Evolutionary conservation across 2,329 filamentous ascomycete species (phyloP).

Genomic region (Trichoderma brevicompactum): DNA sequence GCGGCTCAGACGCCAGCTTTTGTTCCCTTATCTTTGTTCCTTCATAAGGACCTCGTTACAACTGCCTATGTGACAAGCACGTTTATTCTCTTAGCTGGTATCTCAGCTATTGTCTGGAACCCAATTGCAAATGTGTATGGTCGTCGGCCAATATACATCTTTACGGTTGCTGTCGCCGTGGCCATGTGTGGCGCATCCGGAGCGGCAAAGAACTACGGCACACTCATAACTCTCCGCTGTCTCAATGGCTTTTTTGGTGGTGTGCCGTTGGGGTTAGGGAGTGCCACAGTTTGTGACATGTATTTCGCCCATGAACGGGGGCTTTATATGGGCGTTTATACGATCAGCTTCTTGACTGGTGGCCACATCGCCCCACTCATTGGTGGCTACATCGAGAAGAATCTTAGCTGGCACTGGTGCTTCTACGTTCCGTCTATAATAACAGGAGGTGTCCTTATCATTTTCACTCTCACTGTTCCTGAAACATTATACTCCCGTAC

Average conservation of each 20-base stretch:
- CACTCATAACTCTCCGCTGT: conserved; percentile 16
- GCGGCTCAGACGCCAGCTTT: conserved; percentile 14
- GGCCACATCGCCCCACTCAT: conserved; percentile 21
- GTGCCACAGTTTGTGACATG: conserved; percentile 23
- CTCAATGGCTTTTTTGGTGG: conserved; percentile 20
- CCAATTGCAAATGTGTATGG: conserved; percentile 23
- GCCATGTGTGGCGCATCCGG: conserved; percentile 20
- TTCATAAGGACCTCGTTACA: conserved; percentile 12
- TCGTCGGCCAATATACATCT: conserved; percentile 18
- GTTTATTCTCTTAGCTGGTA: conserved; percentile 10
- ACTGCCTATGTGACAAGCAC: conserved; percentile 24
- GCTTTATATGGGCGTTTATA: conserved; percentile 22
- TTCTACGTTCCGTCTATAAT: conserved; percentile 18
- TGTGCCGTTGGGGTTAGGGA: conserved; percentile 13
- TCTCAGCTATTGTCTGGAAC: conserved; percentile 19
- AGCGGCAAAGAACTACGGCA: conserved; percentile 22
- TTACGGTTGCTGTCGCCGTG: conserved; percentile 6
- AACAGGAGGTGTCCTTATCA: conserved; percentile 8
- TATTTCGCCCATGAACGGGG: conserved; percentile 23
- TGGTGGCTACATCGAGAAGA: conserved; percentile 24
- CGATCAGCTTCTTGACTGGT: conserved; percentile 20
- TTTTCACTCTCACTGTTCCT: conserved; percentile 12
- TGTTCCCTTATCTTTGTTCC: conserved; percentile 13
- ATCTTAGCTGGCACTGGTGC: conserved; percentile 26
- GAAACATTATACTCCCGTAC: conserved; percentile 23